A percentile compares a stretch with the other conserved stretches of the same genome.
These are phyloP conservation scores for Botrytis paeoniae DNA, from an alignment of 2,329 filamentous ascomycete genomes.

Conservation along the genomic window DNA sequence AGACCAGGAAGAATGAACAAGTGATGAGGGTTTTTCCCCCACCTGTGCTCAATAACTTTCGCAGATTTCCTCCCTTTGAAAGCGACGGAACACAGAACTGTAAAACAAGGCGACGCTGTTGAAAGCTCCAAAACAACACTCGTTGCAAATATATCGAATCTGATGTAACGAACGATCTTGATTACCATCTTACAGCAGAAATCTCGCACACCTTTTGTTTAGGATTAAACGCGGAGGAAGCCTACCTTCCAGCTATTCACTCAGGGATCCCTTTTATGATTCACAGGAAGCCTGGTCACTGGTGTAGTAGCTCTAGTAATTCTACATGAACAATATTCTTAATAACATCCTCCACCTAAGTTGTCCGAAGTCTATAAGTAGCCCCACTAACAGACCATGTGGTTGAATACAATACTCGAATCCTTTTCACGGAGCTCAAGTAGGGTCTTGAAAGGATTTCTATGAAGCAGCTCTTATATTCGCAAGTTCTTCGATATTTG, in stretches of 20 bases:
- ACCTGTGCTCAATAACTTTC: not conserved
- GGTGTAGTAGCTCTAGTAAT: not conserved
- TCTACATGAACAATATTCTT: not conserved
- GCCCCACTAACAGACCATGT: not conserved
- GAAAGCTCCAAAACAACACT: not conserved
- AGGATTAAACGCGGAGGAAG: not conserved
- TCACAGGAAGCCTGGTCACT: not conserved
- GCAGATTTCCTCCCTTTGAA: not conserved
- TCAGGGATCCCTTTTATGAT: not conserved
- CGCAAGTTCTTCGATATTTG: not conserved
- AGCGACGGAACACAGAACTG: not conserved
- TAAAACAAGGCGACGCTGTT: not conserved
- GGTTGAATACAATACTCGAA: not conserved
- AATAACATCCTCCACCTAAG: not conserved
- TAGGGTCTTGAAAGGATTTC: not conserved
- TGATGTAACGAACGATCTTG: not conserved
- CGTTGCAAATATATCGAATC: not conserved
- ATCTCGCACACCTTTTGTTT: not conserved
- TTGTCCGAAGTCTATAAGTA: not conserved
- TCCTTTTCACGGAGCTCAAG: not conserved
- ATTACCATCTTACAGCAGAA: not conserved
- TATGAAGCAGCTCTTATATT: not conserved
- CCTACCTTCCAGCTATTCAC: not conserved
- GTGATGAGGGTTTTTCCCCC: not conserved
- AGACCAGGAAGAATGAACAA: not conserved